These are phyloP conservation scores for Kickxella alabastrina DNA, from an alignment of 192 early-diverging fungal genomes.

Conservation along the genomic window DNA sequence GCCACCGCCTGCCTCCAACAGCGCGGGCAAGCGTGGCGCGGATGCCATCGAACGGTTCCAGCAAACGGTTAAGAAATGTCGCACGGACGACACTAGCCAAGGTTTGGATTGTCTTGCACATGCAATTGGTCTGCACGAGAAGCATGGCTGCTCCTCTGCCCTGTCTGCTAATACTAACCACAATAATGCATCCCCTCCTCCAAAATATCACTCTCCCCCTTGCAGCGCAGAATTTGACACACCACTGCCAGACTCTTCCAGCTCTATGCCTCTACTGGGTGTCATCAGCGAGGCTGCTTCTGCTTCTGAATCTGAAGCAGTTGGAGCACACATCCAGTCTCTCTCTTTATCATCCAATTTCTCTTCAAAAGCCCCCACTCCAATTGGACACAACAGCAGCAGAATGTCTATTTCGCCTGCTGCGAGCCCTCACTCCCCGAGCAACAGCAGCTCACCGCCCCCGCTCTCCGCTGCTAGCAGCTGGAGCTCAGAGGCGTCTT, in stretches of 20 bases:
- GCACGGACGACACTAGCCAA: slow-evolving; percentile 41
- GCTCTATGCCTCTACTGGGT: neutral
- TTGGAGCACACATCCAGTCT: too few species aligned
- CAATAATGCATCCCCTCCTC: slow-evolving; percentile 17
- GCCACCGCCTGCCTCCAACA: too few species aligned
- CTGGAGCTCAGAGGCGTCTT: slow-evolving; percentile 35
- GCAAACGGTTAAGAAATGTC: slow-evolving; percentile 46
- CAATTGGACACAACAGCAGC: too few species aligned
- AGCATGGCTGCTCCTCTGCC: slow-evolving; percentile 26
- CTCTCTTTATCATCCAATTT: too few species aligned
- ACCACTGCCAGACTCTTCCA: neutral
- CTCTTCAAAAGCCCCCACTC: too few species aligned
- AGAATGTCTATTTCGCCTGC: slow-evolving; percentile 10
- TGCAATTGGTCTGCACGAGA: slow-evolving; percentile 49
- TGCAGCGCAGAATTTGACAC: slow-evolving; percentile 1
- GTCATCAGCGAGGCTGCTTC: neutral
- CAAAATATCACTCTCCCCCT: slow-evolving; percentile 6
- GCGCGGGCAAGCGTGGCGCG: slow-evolving; percentile 37
- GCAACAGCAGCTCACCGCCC: slow-evolving; percentile 19
- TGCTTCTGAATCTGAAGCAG: neutral
- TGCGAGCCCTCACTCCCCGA: neutral
- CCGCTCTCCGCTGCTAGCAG: slow-evolving; percentile 34
- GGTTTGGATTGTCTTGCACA: slow-evolving; percentile 56
- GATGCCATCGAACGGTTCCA: slow-evolving; percentile 50
- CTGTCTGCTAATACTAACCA: slow-evolving; percentile 18